Evolutionary conservation across 2,329 filamentous ascomycete genomes (phyloP).

Genomic region (Teratosphaeria viscida): DNA sequence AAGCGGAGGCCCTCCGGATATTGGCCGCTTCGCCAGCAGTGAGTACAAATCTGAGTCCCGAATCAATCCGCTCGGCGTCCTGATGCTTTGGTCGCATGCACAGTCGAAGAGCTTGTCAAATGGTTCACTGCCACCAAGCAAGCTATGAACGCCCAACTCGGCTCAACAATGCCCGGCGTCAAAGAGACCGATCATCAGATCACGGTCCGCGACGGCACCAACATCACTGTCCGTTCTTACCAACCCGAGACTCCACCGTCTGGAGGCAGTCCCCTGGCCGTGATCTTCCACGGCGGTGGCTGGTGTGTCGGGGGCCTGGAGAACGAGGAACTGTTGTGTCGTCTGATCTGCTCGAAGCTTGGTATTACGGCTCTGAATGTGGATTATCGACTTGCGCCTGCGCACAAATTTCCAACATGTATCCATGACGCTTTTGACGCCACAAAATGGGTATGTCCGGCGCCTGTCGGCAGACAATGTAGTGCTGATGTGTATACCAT

Average conservation of each 20-base stretch:
- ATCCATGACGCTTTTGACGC: conserved; percentile 41
- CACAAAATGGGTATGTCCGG: conserved; percentile 29
- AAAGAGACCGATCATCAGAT: conserved; percentile 32
- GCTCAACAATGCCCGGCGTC: conserved; percentile 11
- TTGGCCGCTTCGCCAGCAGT: conserved; percentile 17
- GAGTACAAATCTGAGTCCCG: background rate
- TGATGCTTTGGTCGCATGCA: background rate
- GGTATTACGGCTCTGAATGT: conserved; percentile 38
- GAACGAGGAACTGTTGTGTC: conserved; percentile 33
- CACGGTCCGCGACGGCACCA: conserved; percentile 24
- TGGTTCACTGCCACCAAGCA: conserved; percentile 12
- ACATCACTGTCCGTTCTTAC: conserved; percentile 23
- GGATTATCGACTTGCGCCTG: conserved; percentile 43
- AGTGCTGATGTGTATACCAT: conserved; percentile 7
- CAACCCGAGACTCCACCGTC: conserved; percentile 13
- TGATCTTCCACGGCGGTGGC: conserved; percentile 16
- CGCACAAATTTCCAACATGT: conserved; percentile 39
- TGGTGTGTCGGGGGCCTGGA: conserved; percentile 32
- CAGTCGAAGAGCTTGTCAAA: conserved; percentile 5
- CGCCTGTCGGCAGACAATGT: background rate
- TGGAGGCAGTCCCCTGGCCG: conserved; percentile 13
- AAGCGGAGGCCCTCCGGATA: conserved; percentile 11
- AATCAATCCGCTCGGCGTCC: background rate
- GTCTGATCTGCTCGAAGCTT: conserved; percentile 28
- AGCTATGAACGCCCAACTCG: conserved; percentile 7